Evolutionary conservation across 768 basidiomycete species (phyloP).

Genomic region (Hebeloma cylindrosporum): DNA sequence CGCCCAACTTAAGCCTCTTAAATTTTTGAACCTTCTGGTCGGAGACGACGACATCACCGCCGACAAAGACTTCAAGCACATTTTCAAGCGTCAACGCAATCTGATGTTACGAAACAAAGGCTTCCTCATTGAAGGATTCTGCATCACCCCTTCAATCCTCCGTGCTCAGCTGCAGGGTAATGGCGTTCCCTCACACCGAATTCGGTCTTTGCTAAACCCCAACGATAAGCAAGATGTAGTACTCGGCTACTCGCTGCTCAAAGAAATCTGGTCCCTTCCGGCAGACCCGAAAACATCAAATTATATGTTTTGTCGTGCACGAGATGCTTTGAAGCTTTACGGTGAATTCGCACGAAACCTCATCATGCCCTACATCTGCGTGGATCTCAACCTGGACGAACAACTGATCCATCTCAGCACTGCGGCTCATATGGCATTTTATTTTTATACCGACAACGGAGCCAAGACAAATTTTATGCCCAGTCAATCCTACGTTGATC

Average conservation of each 20-base stretch:
- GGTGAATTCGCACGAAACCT: slow-evolving; percentile 14
- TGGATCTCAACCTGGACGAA: slow-evolving; percentile 20
- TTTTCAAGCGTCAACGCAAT: slow-evolving; percentile 24
- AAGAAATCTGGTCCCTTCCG: slow-evolving; percentile 17
- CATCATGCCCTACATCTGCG: slow-evolving; percentile 23
- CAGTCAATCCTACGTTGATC: slow-evolving; percentile 23
- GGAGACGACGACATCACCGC: slow-evolving; percentile 28
- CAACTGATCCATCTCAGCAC: slow-evolving; percentile 24
- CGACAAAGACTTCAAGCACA: slow-evolving; percentile 30
- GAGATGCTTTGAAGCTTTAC: slow-evolving; percentile 3
- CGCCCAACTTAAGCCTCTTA: slow-evolving; percentile 10
- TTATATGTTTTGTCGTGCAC: slow-evolving; percentile 7
- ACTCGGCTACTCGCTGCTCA: slow-evolving; percentile 14
- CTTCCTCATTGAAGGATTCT: slow-evolving; percentile 15
- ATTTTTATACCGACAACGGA: slow-evolving; percentile 8
- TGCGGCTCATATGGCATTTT: slow-evolving; percentile 23
- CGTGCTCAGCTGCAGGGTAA: slow-evolving; percentile 12
- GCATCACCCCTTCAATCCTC: slow-evolving; percentile 15
- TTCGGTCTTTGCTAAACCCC: slow-evolving; percentile 17
- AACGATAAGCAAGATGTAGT: slow-evolving; percentile 22
- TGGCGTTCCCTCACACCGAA: slow-evolving; percentile 2
- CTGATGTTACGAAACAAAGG: slow-evolving; percentile 20
- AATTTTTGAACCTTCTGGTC: slow-evolving; percentile 22
- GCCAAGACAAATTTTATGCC: slow-evolving; percentile 19
- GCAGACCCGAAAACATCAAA: no score